Percentiles rank a stretch among this genome's conserved stretches.
Conservation (phyloP, 305 asterid genomes). For the Caryopteris hybrid region DNA sequence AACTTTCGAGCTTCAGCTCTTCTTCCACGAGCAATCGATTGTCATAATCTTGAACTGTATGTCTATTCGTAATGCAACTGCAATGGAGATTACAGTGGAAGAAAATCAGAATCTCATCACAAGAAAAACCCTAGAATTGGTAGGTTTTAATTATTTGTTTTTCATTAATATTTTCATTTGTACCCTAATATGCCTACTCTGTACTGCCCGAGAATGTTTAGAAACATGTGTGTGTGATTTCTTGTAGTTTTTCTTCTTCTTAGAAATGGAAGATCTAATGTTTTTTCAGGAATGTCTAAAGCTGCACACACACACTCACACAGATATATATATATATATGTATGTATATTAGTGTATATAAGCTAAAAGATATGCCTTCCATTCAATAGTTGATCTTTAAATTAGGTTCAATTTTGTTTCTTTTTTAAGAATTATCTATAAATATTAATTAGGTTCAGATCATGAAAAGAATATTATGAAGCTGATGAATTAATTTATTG, state of each 20-base stretch:
- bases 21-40: constrained; percentile 66
- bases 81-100: too few species aligned
- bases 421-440: neutral
- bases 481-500: neutral
- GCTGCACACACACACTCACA: neutral
- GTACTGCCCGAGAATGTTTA: constrained; percentile 20
- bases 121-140: constrained; percentile 49
- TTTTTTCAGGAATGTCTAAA: constrained; percentile 13
- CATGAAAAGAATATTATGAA: neutral
- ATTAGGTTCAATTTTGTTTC: neutral
- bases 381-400: neutral
- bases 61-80: too few species aligned
- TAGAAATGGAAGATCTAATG: constrained; percentile 14
- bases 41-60: constrained; percentile 19
- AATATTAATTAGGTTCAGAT: neutral
- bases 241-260: constrained; percentile 8
- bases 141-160: constrained; percentile 18
- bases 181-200: constrained; percentile 16
- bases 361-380: too few species aligned
- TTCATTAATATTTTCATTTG: neutral
- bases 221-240: constrained; percentile 31
- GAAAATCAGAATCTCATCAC: too few species aligned
- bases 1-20: constrained; percentile 65
- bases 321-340: neutral
- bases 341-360: neutral